Percentiles rank a stretch among this genome's conserved stretches.
Conservation (phyloP, 2,329 filamentous ascomycete species). For the Grosmannia serpens region DNA sequence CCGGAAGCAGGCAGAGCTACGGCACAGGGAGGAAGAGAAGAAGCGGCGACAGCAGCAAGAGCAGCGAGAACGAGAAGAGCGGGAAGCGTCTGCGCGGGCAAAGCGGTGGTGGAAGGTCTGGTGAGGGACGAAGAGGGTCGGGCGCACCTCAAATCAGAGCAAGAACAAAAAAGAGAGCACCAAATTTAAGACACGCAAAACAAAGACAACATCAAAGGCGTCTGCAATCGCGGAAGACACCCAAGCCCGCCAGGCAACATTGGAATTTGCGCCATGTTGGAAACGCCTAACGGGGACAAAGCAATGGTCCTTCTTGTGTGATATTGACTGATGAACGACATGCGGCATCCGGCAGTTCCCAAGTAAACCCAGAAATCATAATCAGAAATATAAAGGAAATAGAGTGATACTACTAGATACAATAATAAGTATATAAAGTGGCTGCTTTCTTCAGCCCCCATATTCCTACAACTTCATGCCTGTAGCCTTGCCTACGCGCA, state of each 20-base stretch:
- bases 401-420: not conserved
- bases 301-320: too few relatives aligned
- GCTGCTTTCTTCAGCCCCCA: not conserved
- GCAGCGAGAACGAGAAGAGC: slow-evolving; percentile 16
- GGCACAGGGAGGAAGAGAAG: slow-evolving; percentile 38
- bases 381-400: too few relatives aligned
- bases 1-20: slow-evolving; percentile 52
- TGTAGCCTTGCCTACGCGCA: slow-evolving; percentile 69
- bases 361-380: too few relatives aligned
- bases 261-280: too few relatives aligned
- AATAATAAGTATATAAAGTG: not conserved
- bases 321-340: too few relatives aligned
- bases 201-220: not conserved
- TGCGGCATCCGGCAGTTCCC: too few relatives aligned
- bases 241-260: too few relatives aligned
- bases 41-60: slow-evolving; percentile 17
- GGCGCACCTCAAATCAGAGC: not conserved
- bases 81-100: slow-evolving; percentile 16
- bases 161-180: not conserved
- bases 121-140: slow-evolving; percentile 19
- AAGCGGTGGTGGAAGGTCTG: slow-evolving; percentile 42
- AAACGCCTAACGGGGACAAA: too few relatives aligned
- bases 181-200: too few relatives aligned
- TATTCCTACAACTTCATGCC: slow-evolving; percentile 80
- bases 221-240: too few relatives aligned